phyloP scores from a whole-genome alignment of 2,329 filamentous ascomycete species.

The Penicillium sp. region DNA sequence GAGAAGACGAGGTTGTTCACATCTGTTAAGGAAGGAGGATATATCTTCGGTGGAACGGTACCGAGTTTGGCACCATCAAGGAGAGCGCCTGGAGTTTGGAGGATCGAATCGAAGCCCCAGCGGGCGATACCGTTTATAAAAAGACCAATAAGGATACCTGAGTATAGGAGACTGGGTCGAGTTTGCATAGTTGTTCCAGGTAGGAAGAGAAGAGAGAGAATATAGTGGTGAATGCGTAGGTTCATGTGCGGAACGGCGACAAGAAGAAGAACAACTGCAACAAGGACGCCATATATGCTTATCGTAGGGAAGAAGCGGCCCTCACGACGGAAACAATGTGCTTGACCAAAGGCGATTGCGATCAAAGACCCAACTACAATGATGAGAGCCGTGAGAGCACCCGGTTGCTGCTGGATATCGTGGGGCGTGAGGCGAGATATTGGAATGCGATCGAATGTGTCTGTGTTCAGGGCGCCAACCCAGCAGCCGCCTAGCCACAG shows the following conservation, averaged over 20 bases:
- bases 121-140: constrained; percentile 63
- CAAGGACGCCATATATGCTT: constrained; percentile 49
- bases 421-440: constrained; percentile 62
- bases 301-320: constrained; percentile 51
- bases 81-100: constrained; percentile 56
- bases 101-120: constrained; percentile 62
- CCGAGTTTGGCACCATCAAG: constrained; percentile 37
- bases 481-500: constrained; percentile 61
- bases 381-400: constrained; percentile 57
- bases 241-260: constrained; percentile 57
- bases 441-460: constrained; percentile 62
- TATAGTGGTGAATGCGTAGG: constrained; percentile 64
- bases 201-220: constrained; percentile 57
- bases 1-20: constrained; percentile 36
- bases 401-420: constrained; percentile 60
- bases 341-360: constrained; percentile 54
- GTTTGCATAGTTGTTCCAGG: constrained; percentile 60
- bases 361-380: constrained; percentile 52
- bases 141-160: constrained; percentile 59
- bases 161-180: constrained; percentile 57
- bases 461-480: constrained; percentile 61
- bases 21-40: constrained; percentile 19
- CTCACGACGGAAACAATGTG: constrained; percentile 56
- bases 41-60: constrained; percentile 33
- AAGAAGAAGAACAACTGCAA: constrained; percentile 44